Percentiles rank a stretch among this genome's conserved stretches.
Conservation (phyloP, 352 stramenopile genomes). For the Phytophthora pisi region DNA sequence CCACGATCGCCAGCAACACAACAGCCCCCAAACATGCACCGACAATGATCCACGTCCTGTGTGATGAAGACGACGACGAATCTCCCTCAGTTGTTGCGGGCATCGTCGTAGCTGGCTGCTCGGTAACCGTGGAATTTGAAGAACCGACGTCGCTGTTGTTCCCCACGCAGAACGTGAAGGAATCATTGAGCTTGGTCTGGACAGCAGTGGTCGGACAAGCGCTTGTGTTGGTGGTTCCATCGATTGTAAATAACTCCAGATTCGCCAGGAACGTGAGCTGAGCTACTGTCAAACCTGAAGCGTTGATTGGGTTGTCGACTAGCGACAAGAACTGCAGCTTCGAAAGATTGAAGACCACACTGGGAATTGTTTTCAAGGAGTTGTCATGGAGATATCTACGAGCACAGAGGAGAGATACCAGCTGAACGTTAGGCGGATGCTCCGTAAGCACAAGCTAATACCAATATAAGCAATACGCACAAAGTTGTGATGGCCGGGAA, state of each 20-base stretch:
- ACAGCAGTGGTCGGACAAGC: conserved; percentile 53
- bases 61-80: conserved; percentile 35
- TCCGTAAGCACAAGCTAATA: neutral
- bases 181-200: conserved; percentile 50
- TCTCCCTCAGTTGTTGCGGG: conserved; percentile 17
- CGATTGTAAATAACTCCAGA: conserved; percentile 55
- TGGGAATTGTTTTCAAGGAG: conserved; percentile 46
- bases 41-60: conserved; percentile 56
- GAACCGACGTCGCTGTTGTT: conserved; percentile 12
- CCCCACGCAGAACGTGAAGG: conserved; percentile 65
- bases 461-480: conserved; percentile 26
- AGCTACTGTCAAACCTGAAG: conserved; percentile 45
- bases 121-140: conserved; percentile 29
- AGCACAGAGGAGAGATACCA: neutral
- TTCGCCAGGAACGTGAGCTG: conserved; percentile 65
- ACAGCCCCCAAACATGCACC: conserved; percentile 42
- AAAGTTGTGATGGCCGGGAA: conserved; percentile 52
- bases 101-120: conserved; percentile 22
- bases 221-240: conserved; percentile 55
- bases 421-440: neutral
- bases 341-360: conserved; percentile 61
- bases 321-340: conserved; percentile 58
- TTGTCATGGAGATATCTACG: conserved; percentile 58
- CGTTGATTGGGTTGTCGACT: conserved; percentile 57
- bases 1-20: conserved; percentile 38